Percentiles rank a stretch among this genome's conserved stretches.
Evolutionary conservation across 2,329 filamentous ascomycete species (phyloP).

Genomic region (Colletotrichum lini): DNA sequence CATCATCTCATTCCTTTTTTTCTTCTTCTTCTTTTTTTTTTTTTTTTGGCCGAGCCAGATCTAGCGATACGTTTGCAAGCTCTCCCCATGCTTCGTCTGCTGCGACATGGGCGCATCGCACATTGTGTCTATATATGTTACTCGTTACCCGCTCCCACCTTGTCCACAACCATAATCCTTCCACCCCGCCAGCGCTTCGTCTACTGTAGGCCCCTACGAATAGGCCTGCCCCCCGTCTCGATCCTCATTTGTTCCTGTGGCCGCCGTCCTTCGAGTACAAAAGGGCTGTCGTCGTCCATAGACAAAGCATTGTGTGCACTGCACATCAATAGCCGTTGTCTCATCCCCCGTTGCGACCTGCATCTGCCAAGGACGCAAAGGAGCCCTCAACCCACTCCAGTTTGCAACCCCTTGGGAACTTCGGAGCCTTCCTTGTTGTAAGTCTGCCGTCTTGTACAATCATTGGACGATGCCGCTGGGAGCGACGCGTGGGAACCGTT

Average conservation of each 20-base stretch:
- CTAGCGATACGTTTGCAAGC: constrained; percentile 35
- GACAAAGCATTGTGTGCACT: constrained; percentile 34
- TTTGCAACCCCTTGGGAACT: constrained; percentile 10
- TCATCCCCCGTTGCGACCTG: constrained; percentile 32
- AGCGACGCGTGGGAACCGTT: constrained; percentile 25
- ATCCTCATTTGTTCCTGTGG: constrained; percentile 23
- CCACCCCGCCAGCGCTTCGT: constrained; percentile 27
- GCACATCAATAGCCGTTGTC: constrained; percentile 23
- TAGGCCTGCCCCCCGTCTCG: too few species aligned
- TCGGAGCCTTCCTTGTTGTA: constrained; percentile 17
- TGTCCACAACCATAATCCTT: constrained; percentile 33
- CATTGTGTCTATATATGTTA: constrained; percentile 40
- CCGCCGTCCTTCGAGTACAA: constrained; percentile 12
- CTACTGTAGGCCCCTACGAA: too few species aligned
- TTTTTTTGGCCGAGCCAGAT: constrained; percentile 37
- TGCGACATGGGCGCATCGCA: constrained; percentile 30
- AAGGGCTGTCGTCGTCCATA: constrained; percentile 10
- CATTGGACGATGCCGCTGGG: constrained; percentile 17
- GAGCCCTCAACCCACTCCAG: constrained; percentile 11
- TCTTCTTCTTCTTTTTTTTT: constrained; percentile 24
- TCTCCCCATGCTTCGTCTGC: constrained; percentile 34
- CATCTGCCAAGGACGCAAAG: constrained; percentile 31
- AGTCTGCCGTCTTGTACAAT: constrained; percentile 30
- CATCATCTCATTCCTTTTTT: constrained; percentile 39
- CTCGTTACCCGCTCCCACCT: constrained; percentile 30